Evolutionary conservation across 129 eudicot species (phyloP), one percentile per base, ranked within the genome.

Genomic region (Calendula officinalis): DNA sequence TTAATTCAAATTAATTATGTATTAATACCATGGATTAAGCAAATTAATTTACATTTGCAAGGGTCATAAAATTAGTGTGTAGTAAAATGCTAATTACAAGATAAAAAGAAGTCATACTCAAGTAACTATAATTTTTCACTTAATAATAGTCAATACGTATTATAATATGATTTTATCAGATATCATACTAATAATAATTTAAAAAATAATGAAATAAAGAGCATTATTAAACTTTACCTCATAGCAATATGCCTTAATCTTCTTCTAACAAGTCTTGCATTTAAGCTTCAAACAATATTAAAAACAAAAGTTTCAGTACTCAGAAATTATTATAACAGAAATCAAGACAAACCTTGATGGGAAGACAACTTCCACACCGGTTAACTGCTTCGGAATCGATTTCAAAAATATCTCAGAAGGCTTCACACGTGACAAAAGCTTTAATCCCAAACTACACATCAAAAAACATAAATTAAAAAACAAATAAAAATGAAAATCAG

Each of bases 371-470:
- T 88, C 99, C 68, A 89, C 83, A 15, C 63, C 71, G 3, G 82
- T 78, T 30, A 82, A 75, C 68, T 94, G 96, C 77, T 88, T 94
- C 5, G 96, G 71, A 56, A 94, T 88, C 34, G 96, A 94, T 66
- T 94, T 94, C 77, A 94, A 69, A 70, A 94, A 89, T 14, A 83
- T 86, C 85, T 94, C 99, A 34, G 97, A 83, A 11, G 99, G 99
- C 81, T 88, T 88, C 46, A 94, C 97, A 37, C 95, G 89, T 39
- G 97, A 82, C 76, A 94, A 76, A 66, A 94, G 88, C 37, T 67
- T 70, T 78, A 94, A 69, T 37, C 99, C 97, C 82, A 94, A 62
- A 30, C 97, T 94, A 70, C 53, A 49, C 66, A 66, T 48, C 43
- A 37, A 42, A n/a, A 65, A 22, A 22, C 30, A 22, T 0, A 22